These are phyloP conservation scores for Spiromastix sp. DNA, from an alignment of 2,329 filamentous ascomycete genomes.

Conservation along the genomic window DNA sequence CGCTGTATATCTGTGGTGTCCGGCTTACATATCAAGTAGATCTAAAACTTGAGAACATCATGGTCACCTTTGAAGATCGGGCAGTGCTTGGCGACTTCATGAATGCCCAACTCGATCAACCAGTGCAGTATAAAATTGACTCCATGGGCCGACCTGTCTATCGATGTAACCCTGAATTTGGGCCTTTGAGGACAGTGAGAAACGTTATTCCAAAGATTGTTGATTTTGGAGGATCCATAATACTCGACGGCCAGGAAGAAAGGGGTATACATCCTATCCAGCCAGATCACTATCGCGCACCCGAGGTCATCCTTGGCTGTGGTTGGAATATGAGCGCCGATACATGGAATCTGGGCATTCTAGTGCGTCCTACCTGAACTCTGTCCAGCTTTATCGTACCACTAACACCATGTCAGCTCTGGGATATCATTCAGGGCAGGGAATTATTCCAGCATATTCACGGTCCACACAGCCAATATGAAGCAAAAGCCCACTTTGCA, in stretches of 20 bases:
- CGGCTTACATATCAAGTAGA: slow-evolving; percentile 2
- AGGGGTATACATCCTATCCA: slow-evolving; percentile 22
- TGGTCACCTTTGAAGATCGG: slow-evolving; percentile 8
- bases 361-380: slow-evolving; percentile 21
- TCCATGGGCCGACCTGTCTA: slow-evolving; percentile 13
- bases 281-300: slow-evolving; percentile 19
- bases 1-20: not conserved
- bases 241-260: slow-evolving; percentile 26
- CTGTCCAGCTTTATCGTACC: slow-evolving; percentile 15
- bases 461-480: slow-evolving; percentile 24
- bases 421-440: slow-evolving; percentile 22
- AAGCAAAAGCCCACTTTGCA: slow-evolving; percentile 29
- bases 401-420: slow-evolving; percentile 18
- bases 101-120: slow-evolving; percentile 2
- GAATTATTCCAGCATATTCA: slow-evolving; percentile 19
- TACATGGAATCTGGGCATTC: slow-evolving; percentile 24
- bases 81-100: slow-evolving; percentile 7
- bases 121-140: slow-evolving; percentile 11
- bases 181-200: slow-evolving; percentile 11
- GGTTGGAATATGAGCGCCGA: slow-evolving; percentile 8
- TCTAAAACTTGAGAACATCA: slow-evolving; percentile 10
- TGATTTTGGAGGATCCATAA: slow-evolving; percentile 13
- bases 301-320: slow-evolving; percentile 20
- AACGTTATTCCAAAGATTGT: slow-evolving; percentile 13
- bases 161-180: slow-evolving; percentile 16